Conservation (phyloP, 2,329 filamentous ascomycete species). For the Fusarium equiseti region DNA sequence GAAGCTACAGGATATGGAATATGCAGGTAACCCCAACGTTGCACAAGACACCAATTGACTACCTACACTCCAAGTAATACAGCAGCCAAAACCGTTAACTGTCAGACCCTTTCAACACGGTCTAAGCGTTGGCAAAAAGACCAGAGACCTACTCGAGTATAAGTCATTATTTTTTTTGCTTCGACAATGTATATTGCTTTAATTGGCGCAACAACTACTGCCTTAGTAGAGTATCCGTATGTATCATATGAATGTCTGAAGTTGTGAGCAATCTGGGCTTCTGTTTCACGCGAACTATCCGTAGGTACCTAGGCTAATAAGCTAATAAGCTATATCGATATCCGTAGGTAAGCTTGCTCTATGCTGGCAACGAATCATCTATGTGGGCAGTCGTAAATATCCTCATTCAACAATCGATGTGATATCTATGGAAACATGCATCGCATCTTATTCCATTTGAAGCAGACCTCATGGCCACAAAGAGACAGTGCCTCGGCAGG, state of each 20-base stretch:
- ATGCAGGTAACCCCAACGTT: background rate
- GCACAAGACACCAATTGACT: background rate
- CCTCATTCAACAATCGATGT: background rate
- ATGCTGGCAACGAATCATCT: no score
- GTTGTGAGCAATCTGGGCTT: background rate
- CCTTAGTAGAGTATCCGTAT: background rate
- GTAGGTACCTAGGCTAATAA: no score
- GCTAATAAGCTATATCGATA: background rate
- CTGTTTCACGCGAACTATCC: background rate
- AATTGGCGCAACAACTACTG: background rate
- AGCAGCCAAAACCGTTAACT: background rate
- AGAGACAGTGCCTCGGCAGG: slow-evolving; percentile 34
- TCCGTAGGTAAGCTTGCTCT: background rate
- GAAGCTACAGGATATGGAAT: background rate
- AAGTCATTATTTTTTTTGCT: background rate
- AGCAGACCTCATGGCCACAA: background rate
- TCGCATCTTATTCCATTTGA: background rate
- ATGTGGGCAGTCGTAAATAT: background rate
- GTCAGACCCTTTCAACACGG: background rate
- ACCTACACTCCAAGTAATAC: background rate
- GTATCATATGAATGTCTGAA: background rate
- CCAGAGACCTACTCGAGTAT: background rate
- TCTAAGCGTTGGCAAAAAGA: background rate
- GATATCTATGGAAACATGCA: background rate
- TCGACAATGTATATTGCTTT: background rate